A percentile compares a stretch with the other conserved stretches of the same genome.
Conservation (phyloP, 164 flowering plant genomes). For the Cinnamomum micranthum region DNA sequence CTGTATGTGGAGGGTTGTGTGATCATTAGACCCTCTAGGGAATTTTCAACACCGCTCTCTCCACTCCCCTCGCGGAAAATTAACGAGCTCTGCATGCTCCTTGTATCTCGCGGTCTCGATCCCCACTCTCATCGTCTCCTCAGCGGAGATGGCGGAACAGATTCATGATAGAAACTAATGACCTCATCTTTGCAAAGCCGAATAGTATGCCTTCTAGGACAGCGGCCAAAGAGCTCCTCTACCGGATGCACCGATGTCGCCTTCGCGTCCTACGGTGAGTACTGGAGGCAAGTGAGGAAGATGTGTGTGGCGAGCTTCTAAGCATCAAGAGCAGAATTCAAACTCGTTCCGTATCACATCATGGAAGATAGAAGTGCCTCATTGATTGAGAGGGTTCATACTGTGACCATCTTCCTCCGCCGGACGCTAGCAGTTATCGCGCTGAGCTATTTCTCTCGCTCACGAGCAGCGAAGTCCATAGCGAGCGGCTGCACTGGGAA, state of each 20-base stretch:
- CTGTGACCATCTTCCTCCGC: not conserved
- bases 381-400: not conserved
- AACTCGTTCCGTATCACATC: not conserved
- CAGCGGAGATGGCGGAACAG: constrained; percentile 3
- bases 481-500: constrained; percentile 21
- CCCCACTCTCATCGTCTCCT: constrained; percentile 10
- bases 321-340: constrained; percentile 4
- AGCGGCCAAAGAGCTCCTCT: not conserved
- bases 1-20: too few relatives aligned
- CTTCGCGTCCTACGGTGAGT: constrained; percentile 7
- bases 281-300: constrained; percentile 5
- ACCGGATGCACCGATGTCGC: constrained; percentile 3
- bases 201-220: not conserved
- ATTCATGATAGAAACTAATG: constrained; percentile 8
- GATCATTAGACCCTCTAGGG: too few relatives aligned
- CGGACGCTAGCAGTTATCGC: not conserved
- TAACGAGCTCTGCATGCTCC: constrained; percentile 10
- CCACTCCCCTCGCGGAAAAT: not conserved
- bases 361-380: not conserved
- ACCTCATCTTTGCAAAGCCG: constrained; percentile 7
- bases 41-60: constrained; percentile 7
- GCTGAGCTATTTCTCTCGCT: not conserved
- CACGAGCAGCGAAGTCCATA: not conserved
- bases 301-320: not conserved
- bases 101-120: not conserved